Percentiles rank a stretch among this genome's conserved stretches.
These are phyloP conservation scores for Cephalotrichum gorgonifer DNA, from an alignment of 2,329 filamentous ascomycete species.

Conservation along the genomic window DNA sequence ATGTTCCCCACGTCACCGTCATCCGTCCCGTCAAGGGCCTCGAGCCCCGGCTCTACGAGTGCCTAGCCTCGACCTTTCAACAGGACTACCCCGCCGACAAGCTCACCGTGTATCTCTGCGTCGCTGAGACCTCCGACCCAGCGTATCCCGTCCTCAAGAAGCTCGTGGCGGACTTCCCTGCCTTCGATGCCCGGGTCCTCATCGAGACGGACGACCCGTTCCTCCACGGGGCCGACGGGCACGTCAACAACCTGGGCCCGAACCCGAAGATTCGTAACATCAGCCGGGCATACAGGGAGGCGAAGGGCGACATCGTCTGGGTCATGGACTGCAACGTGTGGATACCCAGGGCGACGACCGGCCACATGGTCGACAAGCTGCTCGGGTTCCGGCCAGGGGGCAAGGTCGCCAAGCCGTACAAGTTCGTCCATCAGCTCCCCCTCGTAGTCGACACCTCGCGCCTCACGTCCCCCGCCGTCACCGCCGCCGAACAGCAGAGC, in stretches of 20 bases:
- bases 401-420: conserved; percentile 50
- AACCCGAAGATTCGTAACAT: conserved; percentile 99
- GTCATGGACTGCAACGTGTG: conserved; percentile 95
- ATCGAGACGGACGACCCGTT: conserved; percentile 74
- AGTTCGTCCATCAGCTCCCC: conserved; percentile 91
- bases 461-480: conserved; percentile 1
- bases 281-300: conserved; percentile 84
- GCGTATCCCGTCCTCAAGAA: conserved; percentile 64
- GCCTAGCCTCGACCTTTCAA: conserved; percentile 73
- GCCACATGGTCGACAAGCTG: conserved; percentile 81
- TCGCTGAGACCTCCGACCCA: conserved; percentile 64
- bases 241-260: conserved; percentile 59
- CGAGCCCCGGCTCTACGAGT: conserved; percentile 84
- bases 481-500: conserved; percentile 7
- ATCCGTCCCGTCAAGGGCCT: conserved; percentile 90
- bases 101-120: conserved; percentile 72
- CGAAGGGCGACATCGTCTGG: conserved; percentile 83
- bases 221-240: conserved; percentile 43
- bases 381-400: conserved; percentile 51
- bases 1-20: conserved; percentile 74
- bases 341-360: conserved; percentile 68
- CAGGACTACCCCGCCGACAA: conserved; percentile 72
- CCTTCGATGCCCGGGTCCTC: conserved; percentile 60
- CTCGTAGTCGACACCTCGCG: conserved; percentile 67
- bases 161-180: conserved; percentile 63